Conservation (phyloP, 2,329 filamentous ascomycete genomes). For the Zelopaecilomyces penicillatus region DNA sequence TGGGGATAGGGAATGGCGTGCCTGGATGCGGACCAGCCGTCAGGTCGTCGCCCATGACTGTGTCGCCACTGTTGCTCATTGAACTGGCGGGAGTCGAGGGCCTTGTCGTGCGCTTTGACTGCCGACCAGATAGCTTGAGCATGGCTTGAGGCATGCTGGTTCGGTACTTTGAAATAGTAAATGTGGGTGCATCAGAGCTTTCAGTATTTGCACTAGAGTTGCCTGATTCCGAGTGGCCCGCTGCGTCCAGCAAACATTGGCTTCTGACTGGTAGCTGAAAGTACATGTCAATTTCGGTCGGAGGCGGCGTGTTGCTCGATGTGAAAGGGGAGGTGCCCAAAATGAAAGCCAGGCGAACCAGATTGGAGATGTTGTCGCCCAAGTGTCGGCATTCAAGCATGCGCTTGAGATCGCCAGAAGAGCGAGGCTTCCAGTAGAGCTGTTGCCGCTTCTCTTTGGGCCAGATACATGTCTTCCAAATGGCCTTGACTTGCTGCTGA, state of each 20-base stretch:
- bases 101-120: constrained; percentile 27
- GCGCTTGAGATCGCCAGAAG: constrained; percentile 34
- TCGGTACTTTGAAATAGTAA: constrained; percentile 19
- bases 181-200: constrained; percentile 14
- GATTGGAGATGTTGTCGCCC: constrained; percentile 29
- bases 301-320: constrained; percentile 26
- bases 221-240: constrained; percentile 17
- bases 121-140: constrained; percentile 24
- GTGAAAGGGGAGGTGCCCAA: constrained; percentile 34
- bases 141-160: constrained; percentile 21
- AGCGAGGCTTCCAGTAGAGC: constrained; percentile 32
- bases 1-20: constrained; percentile 32
- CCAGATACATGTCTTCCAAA: constrained; percentile 39
- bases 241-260: constrained; percentile 26
- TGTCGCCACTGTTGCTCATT: constrained; percentile 13
- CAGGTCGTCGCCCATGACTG: constrained; percentile 26
- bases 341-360: constrained; percentile 36
- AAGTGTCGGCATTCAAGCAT: constrained; percentile 37
- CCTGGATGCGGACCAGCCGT: constrained; percentile 30
- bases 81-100: constrained; percentile 25
- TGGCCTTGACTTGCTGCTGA: constrained; percentile 33
- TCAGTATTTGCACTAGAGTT: constrained; percentile 18
- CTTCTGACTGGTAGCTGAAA: constrained; percentile 30
- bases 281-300: constrained; percentile 30
- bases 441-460: constrained; percentile 34